Evolutionary conservation across 768 basidiomycete species (phyloP), one percentile per base, ranked within the genome.

Genomic region (Mycena chlorophos): DNA sequence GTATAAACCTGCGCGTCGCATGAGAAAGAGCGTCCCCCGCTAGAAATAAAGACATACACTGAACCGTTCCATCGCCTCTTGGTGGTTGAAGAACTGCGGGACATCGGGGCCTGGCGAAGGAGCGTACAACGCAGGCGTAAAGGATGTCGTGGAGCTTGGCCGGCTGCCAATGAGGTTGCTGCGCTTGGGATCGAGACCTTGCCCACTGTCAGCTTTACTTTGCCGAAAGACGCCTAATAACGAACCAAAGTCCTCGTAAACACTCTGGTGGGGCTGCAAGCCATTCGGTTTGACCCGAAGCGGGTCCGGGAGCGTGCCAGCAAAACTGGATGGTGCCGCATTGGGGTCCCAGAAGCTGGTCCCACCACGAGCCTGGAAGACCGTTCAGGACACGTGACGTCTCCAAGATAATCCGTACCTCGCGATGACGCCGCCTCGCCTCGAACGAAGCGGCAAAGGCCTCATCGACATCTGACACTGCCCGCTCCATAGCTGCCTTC

Each of bases 401-500:
- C n/a, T n/a, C n/a, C 13, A 42, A 42, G 40, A 20, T 42, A 8
- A 8, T 14, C 13, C 22, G 31, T 19, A 89, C 87, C 78, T 96
- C 94, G 53, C 93, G 83, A 68, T 98, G 94, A 45, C 89, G 86
- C 54, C 90, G 84, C 51, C 97, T 82, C 43, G 80, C 78, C 29
- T 94, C 89, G 65, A 94, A 97, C 10, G 94, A 89, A 23, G 82
- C 60, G 2, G 83, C 78, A 57, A 99, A 91, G 22, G 84, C 87
- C 58, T 96, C 94, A 68, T 99, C 97, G 5, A 97, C 90, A 64
- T 98, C 97, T 3, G 85, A 81, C 49, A 93, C 83, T 5, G 95
- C 95, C 55, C 93, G 85, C 65, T 98, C 95, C 90, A 97, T 97
- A 0, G 97, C 97, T 4, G 95, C 95, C 65, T 93, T 95, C 73